Evolutionary conservation across 1,284 basidiomycete species (phyloP), one percentile per base, ranked within the genome.

Genomic region (Ceraceosorus bombacis): DNA sequence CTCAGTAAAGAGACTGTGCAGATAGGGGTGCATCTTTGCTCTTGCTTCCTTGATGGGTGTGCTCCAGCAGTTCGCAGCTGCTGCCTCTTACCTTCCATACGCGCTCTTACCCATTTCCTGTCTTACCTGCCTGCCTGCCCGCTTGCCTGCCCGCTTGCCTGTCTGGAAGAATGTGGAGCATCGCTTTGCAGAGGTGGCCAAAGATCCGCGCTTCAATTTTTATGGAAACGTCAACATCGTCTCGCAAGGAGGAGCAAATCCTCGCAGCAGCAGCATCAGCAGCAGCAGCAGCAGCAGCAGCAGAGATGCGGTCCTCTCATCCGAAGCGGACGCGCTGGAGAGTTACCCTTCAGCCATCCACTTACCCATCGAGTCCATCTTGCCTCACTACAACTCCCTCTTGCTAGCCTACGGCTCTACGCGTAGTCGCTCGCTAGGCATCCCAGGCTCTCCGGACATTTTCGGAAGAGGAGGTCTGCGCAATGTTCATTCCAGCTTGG

Each of bases 161-260:
- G 54, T 37, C 43, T 17, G 49, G 39, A 68, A 96, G 92, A 99
- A 99, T 78, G 96, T 93, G 79, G 90, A 89, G 51, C 85, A 95
- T 80, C 97, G 95, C 79, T 99, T 98, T 69, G 89, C 92, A 6
- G 38, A 49, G 86, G 69, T 75, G 27, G 68, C 70, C 1, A 59
- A 62, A 5, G 73, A 76, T 53, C 64, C 72, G 1, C 61, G 74
- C 27, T 60, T 77, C 49, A 61, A 66, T 8, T 77, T 93, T 80
- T 94, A 94, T 76, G 95, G 95, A 52, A 97, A 97, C 72, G 86
- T 95, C 49, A 85, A 88, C 60, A 80, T 97, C 53, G 84, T 83
- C 46, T 46, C 65, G 12, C 51, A 51, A 41, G 13, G 55, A 62
- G 10, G 27, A 27, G 27, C 2, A 27, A 27, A 27, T 27, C 27